Base-by-base conservation (phyloP, 1,284 basidiomycete genomes). In the Fistulinella cinereoalba region DNA sequence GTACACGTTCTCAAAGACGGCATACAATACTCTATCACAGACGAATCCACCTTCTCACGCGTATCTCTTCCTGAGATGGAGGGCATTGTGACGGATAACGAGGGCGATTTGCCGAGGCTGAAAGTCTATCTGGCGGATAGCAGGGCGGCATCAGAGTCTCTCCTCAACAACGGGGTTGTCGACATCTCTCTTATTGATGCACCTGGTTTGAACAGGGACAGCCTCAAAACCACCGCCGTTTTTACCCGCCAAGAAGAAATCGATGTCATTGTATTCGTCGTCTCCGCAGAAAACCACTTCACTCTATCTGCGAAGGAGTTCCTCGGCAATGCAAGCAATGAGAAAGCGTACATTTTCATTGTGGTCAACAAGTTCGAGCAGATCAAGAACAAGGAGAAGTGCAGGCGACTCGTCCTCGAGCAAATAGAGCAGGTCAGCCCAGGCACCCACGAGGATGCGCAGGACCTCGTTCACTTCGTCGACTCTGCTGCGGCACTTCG, bases 131-230 rank as follows among this genome's bases (percentile, higher is more conserved):
- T 97, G 46, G 77, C 81, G 33, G 89, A 91, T 62, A 76, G 80
- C 21, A 82, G 88, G 41, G 74, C 85, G 8, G 75, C 83, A 7
- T 79, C 84, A 37, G 83, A 88, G 55, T 95, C 92, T 6, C 83
- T 97, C 41, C 79, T 97, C 49, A 93, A 92, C 73, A 99, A 98
- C 67, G 95, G 94, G 50, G 85, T 96, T 46, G 92, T 97, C 60
- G 92, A 97, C 65, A 98, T 99, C 62, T 95, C 96, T 10, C 89
- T 99, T 59, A 98, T 99, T 66, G 97, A 99, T 60, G 96, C 95
- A 0, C 97, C 97, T 2, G 97, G 97, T 51, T 82, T 99, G 42
- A 99, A 99, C 71, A 84, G 93, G 47, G 97, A 99, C 68, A 93
- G 87, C 48, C 70, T 96, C 62, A 92, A 97, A 74, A 99, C 97